Base-by-base conservation (phyloP, 768 basidiomycete species). In the Russula ochroleuca region DNA sequence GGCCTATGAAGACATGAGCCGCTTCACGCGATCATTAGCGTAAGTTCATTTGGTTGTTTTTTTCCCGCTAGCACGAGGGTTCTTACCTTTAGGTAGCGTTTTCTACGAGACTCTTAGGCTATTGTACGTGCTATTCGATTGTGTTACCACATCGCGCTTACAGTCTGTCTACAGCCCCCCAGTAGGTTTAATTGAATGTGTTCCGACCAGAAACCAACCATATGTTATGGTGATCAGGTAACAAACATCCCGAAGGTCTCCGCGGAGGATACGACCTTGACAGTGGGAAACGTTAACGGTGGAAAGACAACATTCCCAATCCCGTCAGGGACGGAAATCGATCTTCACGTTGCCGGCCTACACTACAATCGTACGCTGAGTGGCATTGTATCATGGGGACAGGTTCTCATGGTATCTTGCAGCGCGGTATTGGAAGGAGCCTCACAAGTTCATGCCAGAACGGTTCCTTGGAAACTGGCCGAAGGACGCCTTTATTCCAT, bases 391-490 rank as follows among this genome's bases (percentile, higher is more conserved):
- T 15, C 17, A 15, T 1, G 1, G 21, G 15, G n/a, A 28, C 9
- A 19, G 2, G 45, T 19, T 40, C 47, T 56, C 23, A 63, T 7
- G 15, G n/a, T 37, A 21, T 37, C 17, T 23, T 37, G 19, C 63
- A 84, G 83, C 83, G 28, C 77, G 78, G 41, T 83, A 83, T 68
- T 85, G 84, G 83, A 71, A 79, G 55, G 77, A 84, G 45, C 83
- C 84, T 5, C 65, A 79, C 31, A 67, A 66, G 13, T 85, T 83
- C 71, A 76, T 75, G 19, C 77, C 77, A 9, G 70, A 71, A 33
- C 69, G 77, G 37, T 77, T 77, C 66, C 59, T 75, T 2, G 69
- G 68, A 41, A 72, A 72, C 56, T 77, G 71, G 69, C 66, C 72
- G 8, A 67, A 66, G 60, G 73, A 76, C 50, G 75, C 75, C 0